Evolutionary conservation across 768 basidiomycete genomes (phyloP).

Genomic region (Suillus subluteus): DNA sequence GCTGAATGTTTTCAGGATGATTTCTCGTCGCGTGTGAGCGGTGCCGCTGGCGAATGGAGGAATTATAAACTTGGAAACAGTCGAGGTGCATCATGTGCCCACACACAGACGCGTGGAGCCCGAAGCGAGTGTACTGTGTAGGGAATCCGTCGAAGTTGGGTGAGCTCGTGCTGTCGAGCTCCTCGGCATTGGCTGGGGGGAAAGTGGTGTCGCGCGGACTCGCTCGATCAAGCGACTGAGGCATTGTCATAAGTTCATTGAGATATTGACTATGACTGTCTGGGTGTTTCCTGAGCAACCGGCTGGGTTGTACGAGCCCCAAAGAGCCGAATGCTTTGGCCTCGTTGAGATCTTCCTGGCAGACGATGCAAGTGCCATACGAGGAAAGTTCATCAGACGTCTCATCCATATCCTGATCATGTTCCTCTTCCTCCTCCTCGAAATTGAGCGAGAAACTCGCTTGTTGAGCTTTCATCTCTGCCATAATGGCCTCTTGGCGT

Average conservation of each 20-base stretch:
- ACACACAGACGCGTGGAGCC: slow-evolving; percentile 85
- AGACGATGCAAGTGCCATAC: slow-evolving; percentile 96
- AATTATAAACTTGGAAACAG: slow-evolving; percentile 90
- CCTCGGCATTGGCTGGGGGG: slow-evolving; percentile 27
- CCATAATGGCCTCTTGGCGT: slow-evolving; percentile 93
- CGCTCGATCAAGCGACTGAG: slow-evolving; percentile 67
- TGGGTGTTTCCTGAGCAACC: slow-evolving; percentile 77
- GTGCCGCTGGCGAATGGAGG: slow-evolving; percentile 86
- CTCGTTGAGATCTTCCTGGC: slow-evolving; percentile 88
- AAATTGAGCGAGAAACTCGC: slow-evolving; percentile 82
- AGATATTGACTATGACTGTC: slow-evolving; percentile 63
- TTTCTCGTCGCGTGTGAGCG: slow-evolving; percentile 87
- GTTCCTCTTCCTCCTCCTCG: slow-evolving; percentile 74
- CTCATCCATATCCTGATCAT: slow-evolving; percentile 51
- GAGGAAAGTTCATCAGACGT: slow-evolving; percentile 53
- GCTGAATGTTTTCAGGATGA: slow-evolving; percentile 92
- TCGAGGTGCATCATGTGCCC: slow-evolving; percentile 97
- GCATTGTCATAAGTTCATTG: slow-evolving; percentile 70
- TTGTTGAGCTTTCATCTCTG: slow-evolving; percentile 93
- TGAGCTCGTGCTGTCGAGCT: slow-evolving; percentile 45
- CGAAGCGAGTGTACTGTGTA: slow-evolving; percentile 74
- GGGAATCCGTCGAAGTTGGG: slow-evolving; percentile 78
- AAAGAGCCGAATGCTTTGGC: slow-evolving; percentile 81
- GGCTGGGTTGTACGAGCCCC: slow-evolving; percentile 86
- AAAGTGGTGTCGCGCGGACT: slow-evolving; percentile 38